These are phyloP conservation scores for Metarhizium anisopliae DNA, from an alignment of 2,329 filamentous ascomycete genomes.

Conservation along the genomic window DNA sequence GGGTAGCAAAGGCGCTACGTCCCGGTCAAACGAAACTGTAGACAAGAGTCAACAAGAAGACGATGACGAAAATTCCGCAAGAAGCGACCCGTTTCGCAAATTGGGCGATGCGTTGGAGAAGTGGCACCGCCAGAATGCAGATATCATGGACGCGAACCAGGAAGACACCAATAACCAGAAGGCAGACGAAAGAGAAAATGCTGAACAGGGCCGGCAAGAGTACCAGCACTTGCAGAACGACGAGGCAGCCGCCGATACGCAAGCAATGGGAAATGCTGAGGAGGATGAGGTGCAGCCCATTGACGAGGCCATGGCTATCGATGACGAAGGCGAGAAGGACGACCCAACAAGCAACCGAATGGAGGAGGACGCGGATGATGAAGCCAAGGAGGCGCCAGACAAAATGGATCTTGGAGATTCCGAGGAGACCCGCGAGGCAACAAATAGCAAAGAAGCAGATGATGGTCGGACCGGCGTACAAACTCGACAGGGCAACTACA, in stretches of 20 bases:
- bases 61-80: constrained; percentile 35
- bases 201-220: constrained; percentile 71
- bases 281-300: constrained; percentile 81
- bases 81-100: constrained; percentile 76
- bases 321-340: constrained; percentile 61
- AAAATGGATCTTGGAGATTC: constrained; percentile 32
- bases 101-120: constrained; percentile 85
- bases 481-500: constrained; percentile 48
- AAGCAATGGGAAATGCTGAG: constrained; percentile 80
- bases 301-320: constrained; percentile 82
- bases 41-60: constrained; percentile 35
- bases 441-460: constrained; percentile 31
- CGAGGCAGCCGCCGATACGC: constrained; percentile 70
- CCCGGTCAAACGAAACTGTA: constrained; percentile 38
- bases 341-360: constrained; percentile 37
- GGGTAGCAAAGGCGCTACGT: constrained; percentile 52
- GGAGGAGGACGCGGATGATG: constrained; percentile 43
- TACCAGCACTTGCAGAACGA: constrained; percentile 91
- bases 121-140: constrained; percentile 82
- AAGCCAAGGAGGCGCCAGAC: constrained; percentile 32
- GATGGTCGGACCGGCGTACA: constrained; percentile 52
- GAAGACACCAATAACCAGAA: constrained; percentile 40
- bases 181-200: constrained; percentile 36
- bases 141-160: constrained; percentile 56
- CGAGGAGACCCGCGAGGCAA: constrained; percentile 29